Base-by-base conservation (phyloP, 257 asterid genomes). In the Plantago major region DNA sequence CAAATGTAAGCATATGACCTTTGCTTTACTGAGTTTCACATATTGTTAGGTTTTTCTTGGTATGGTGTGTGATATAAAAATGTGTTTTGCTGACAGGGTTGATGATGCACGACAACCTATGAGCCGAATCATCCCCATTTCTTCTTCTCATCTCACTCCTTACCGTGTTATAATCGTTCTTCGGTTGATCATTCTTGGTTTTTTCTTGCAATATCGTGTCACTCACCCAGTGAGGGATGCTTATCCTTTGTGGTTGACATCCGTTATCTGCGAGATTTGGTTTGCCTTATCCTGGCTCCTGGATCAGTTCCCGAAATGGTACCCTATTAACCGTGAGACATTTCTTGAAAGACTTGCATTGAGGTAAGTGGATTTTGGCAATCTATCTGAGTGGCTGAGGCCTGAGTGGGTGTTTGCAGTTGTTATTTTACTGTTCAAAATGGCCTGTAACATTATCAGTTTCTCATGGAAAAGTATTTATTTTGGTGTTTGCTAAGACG, bases 221-320 rank as follows among this genome's bases (percentile, higher is more conserved):
- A 82, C 84, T 54, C 89, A 84, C 64, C 93, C 93, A 0, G 89
- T 84, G 67, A 82, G 77, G 44, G 88, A 82, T 76, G 93, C 93
- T 17, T 84, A 84, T 79, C 87, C 89, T 38, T 61, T 84, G 78
- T 84, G 93, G 93, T 76, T 84, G 44, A 83, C 87, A 61, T 84
- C 93, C 33, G 88, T 84, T 67, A 82, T 84, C 52, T 84, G 93
- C 38, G 93, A 84, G 74, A 74, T 84, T 64, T 84, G 93, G 93
- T 84, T 84, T 73, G 93, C 89, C 49, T 70, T 84, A 14, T 82
- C 89, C 6, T 84, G 93, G 93, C 78, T 84, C 61, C 74, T 84
- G 11, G 93, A 84, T 67, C 93, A 84, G 81, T 78, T 84, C 57
- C 93, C 93, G 26, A 84, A 84, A 59, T 79, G 85, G 88, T 77